Base-by-base conservation (phyloP, 148 eudicot genomes). In the Pharnaceum exiguum region DNA sequence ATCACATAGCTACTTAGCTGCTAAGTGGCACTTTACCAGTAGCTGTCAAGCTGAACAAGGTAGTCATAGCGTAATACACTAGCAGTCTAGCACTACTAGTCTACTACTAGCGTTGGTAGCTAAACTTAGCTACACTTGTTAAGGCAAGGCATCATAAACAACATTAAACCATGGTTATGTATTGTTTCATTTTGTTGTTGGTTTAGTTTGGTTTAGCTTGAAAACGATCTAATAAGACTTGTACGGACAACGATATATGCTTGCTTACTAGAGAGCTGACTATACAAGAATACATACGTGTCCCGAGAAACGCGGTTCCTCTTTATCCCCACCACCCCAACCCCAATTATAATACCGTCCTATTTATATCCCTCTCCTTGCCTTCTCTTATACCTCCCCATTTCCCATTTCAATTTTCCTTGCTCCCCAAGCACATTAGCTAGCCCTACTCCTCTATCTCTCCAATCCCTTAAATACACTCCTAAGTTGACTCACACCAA, bases 281-380 rank as follows among this genome's bases (percentile, higher is more conserved):
- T 43, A n/a, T n/a, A n/a, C n/a, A n/a, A n/a, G n/a, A n/a, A n/a
- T n/a, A n/a, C n/a, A n/a, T n/a, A 53, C 59, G 59, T 52, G 59
- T 63, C 60, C 59, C 68, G 19, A 53, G 23, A 26, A 53, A 63
- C 60, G 68, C 68, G 68, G 51, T 51, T 19, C 31, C 8, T 33
- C n/a, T n/a, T 4, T 16, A 38, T 17, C 62, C 64, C 53, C 54
- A n/a, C 54, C 36, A 12, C 17, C 12, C 35, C n/a, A n/a, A n/a
- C 59, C 17, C 18, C 1, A 15, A 10, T 26, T 21, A 44, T 18
- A 17, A 55, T 77, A 74, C 85, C 85, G 77, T 67, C 86, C 77
- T 88, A 80, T 85, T 75, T 80, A 82, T 66, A 60, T 63, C 60
- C 48, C 71, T 59, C 59, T 16, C 47, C 28, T 2, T 55, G 18